Conservation (phyloP, 2,329 filamentous ascomycete species). For the Alternaria sp. region DNA sequence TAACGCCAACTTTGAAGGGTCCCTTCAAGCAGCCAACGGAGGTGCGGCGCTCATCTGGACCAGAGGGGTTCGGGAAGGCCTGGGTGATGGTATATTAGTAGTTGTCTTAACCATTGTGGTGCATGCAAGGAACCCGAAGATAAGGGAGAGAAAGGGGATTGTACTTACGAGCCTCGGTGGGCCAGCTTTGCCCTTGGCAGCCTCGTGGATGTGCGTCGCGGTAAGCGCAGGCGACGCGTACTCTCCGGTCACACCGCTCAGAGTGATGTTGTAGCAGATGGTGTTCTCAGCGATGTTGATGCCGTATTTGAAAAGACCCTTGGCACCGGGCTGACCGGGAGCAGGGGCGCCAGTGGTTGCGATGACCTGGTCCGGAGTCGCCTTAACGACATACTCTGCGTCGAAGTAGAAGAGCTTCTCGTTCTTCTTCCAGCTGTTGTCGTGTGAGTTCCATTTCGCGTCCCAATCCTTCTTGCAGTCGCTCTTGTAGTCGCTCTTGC, state of each 20-base stretch:
- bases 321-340: constrained; percentile 55
- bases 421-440: constrained; percentile 32
- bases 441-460: constrained; percentile 28
- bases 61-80: constrained; percentile 43
- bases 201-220: constrained; percentile 66
- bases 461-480: constrained; percentile 34
- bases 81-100: neutral
- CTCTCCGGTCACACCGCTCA: constrained; percentile 59
- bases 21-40: constrained; percentile 40
- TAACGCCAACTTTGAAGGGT: constrained; percentile 38
- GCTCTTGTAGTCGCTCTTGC: constrained; percentile 22
- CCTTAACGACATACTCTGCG: constrained; percentile 58
- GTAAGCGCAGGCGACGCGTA: constrained; percentile 62
- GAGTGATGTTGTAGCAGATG: constrained; percentile 62
- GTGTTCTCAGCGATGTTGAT: constrained; percentile 59
- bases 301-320: constrained; percentile 62
- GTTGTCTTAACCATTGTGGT: too few relatives aligned
- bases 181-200: constrained; percentile 55
- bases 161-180: constrained; percentile 57
- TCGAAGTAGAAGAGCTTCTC: constrained; percentile 55
- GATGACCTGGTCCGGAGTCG: constrained; percentile 61
- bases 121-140: neutral
- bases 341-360: constrained; percentile 49
- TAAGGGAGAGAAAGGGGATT: constrained; percentile 20
- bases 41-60: constrained; percentile 44